Conservation (phyloP, 2,329 filamentous ascomycete species). For the Calonectria pauciramosa region DNA sequence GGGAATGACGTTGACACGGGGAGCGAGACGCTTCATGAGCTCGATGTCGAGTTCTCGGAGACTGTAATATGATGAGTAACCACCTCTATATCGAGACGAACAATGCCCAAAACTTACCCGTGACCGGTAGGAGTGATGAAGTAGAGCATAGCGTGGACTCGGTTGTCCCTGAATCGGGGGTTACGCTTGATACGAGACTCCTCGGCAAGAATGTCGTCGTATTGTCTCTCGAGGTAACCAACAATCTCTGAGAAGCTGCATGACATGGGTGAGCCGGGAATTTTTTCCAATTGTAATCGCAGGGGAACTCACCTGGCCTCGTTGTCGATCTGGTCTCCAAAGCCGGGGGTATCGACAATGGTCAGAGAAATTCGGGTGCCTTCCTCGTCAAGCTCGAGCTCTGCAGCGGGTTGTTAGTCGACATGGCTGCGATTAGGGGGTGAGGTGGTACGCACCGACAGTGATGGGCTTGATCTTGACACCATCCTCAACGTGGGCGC, state of each 20-base stretch:
- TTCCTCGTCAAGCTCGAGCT: slow-evolving; percentile 97
- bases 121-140: slow-evolving; percentile 99
- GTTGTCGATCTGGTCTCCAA: slow-evolving; percentile 99
- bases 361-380: slow-evolving; percentile 98
- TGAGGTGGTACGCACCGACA: slow-evolving; percentile 74
- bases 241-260: slow-evolving; percentile 95
- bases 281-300: neutral
- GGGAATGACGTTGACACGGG: slow-evolving; percentile 98
- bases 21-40: slow-evolving; percentile 98
- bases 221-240: slow-evolving; percentile 98
- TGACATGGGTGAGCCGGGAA: slow-evolving; percentile 23
- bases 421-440: slow-evolving; percentile 38
- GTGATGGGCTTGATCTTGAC: slow-evolving; percentile 99
- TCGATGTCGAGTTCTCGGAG: slow-evolving; percentile 99
- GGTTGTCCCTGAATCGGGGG: slow-evolving; percentile 98
- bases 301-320: slow-evolving; percentile 82
- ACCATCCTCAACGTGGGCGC: slow-evolving; percentile 93
- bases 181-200: slow-evolving; percentile 99
- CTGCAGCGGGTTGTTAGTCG: slow-evolving; percentile 59
- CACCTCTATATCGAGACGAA: neutral
- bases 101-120: slow-evolving; percentile 69
- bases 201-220: slow-evolving; percentile 98
- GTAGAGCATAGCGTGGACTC: slow-evolving; percentile 97
- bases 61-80: slow-evolving; percentile 59
- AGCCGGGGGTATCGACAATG: slow-evolving; percentile 98